Evolutionary conservation across 257 asterid genomes (phyloP), one percentile per base, ranked within the genome.

Genomic region (Solanum medicagineum): DNA sequence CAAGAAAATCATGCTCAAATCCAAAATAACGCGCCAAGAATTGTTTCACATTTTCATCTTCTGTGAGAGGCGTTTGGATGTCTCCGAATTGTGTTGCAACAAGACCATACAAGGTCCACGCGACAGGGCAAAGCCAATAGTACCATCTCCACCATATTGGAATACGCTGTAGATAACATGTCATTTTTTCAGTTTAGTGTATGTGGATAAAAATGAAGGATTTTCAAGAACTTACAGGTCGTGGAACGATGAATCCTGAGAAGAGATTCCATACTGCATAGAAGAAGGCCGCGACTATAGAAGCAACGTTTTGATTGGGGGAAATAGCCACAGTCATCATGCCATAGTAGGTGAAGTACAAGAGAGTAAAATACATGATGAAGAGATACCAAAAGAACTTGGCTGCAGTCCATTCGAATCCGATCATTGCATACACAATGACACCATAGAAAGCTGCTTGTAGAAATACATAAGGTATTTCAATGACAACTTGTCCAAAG

Each of bases 91-190:
- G 93, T 59, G 94, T 89, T 22, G 89, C 87, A 4, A 85, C 80
- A 6, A 92, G 80, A 19, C 94, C 95, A 47, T 92, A 92, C 26
- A 92, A 44, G 3, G 93, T 87, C 92, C 91, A 92, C 0, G 95
- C 56, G 4, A 89, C 84, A 1, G 94, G 95, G 44, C 74, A 75
- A n/a, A 65, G 88, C 95, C 93, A 89, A 71, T 87, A 87, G 69
- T 83, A 89, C 95, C 95, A 92, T 86, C 92, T 91, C 95, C 95
- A 92, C 94, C 92, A 92, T 80, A 90, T 81, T 3, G 94, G 94
- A 16, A 89, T 89, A 3, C 88, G 74, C 94, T 90, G 87, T 51
- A 4, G 20, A 6, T n/a, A 74, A 47, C 42, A 47, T 73, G 8
- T 40, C 24, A 12, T 36, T 19, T 44, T 71, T 47, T 22, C 14